Conservation (phyloP, 169 alveolate genomes). For the Plasmodium cynomolgi region DNA sequence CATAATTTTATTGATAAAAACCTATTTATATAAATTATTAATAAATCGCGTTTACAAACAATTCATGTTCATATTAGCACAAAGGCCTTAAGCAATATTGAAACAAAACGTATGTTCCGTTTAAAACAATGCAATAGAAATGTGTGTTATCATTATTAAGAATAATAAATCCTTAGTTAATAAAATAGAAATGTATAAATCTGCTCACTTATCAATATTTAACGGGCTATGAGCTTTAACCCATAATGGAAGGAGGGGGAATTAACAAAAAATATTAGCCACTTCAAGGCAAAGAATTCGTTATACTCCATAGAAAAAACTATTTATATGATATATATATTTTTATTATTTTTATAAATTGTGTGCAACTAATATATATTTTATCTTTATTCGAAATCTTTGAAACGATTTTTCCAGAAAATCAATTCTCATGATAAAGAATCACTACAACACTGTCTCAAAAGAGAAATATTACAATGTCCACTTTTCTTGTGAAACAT, state of each 20-base stretch:
- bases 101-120: not conserved
- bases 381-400: not conserved
- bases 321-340: not conserved
- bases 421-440: not conserved
- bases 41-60: not conserved
- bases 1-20: too few relatives aligned
- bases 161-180: not conserved
- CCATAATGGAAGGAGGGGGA: not conserved
- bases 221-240: not conserved
- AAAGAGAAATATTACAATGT: not conserved
- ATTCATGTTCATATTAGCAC: not conserved
- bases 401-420: not conserved
- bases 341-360: too few relatives aligned
- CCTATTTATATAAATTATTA: too few relatives aligned
- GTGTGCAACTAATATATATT: not conserved
- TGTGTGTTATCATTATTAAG: not conserved
- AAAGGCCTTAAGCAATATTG: not conserved
- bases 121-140: not conserved
- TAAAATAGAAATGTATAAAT: too few relatives aligned
- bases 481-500: not conserved
- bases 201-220: not conserved
- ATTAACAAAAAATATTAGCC: not conserved
- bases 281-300: not conserved
- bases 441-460: not conserved
- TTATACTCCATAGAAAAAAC: not conserved